These are phyloP conservation scores for Fusarium longipes DNA, from an alignment of 2,329 filamentous ascomycete species.

Conservation along the genomic window DNA sequence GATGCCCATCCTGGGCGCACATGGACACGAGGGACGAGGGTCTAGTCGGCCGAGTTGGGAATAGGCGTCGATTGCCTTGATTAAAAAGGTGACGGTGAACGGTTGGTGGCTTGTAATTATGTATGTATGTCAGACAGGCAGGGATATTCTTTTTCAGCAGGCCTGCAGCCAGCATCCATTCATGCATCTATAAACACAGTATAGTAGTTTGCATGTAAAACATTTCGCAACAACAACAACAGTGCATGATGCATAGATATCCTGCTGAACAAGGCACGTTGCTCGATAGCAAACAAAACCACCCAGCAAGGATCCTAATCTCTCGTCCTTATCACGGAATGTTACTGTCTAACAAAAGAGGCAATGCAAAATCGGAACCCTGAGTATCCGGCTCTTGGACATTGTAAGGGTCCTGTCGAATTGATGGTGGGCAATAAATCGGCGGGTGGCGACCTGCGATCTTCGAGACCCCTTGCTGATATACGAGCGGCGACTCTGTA, in stretches of 20 bases:
- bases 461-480: constrained; percentile 13
- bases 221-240: neutral
- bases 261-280: neutral
- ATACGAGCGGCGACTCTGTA: constrained; percentile 12
- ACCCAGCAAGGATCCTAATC: neutral
- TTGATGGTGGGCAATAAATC: constrained; percentile 27
- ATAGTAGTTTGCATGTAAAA: neutral
- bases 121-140: constrained; percentile 34
- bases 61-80: constrained; percentile 43
- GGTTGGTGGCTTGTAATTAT: constrained; percentile 38
- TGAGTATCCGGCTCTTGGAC: constrained; percentile 28
- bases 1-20: constrained; percentile 36
- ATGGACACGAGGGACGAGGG: constrained; percentile 36
- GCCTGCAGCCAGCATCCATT: neutral
- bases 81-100: constrained; percentile 35
- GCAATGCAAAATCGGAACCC: constrained; percentile 27
- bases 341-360: constrained; percentile 1
- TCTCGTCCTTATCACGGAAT: constrained; percentile 24
- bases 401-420: constrained; percentile 14
- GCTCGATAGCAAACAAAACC: neutral
- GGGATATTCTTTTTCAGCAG: constrained; percentile 15
- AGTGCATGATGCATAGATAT: constrained; percentile 23
- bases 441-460: constrained; percentile 31
- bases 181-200: neutral
- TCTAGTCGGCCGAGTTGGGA: constrained; percentile 37